These are phyloP conservation scores for Leptographium lundbergii DNA, from an alignment of 2,329 filamentous ascomycete species.

Conservation along the genomic window DNA sequence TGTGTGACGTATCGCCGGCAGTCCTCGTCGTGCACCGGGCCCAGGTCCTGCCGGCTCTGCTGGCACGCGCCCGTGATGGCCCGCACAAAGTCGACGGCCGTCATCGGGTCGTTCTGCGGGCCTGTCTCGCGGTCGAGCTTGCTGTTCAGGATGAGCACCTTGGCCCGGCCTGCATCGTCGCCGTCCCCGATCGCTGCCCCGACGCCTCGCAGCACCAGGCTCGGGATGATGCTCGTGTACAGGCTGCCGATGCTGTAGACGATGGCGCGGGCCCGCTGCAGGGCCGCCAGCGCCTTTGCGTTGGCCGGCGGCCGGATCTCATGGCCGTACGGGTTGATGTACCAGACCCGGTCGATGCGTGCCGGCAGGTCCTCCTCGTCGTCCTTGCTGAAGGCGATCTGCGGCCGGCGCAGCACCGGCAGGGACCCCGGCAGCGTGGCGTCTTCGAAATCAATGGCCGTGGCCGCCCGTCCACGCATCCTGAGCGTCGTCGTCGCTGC, in stretches of 20 bases:
- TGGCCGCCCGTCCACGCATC: slow-evolving; percentile 24
- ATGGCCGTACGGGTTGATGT: slow-evolving; percentile 97
- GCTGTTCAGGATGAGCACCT: slow-evolving; percentile 77
- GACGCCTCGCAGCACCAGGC: slow-evolving; percentile 63
- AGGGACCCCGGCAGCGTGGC: slow-evolving; percentile 72
- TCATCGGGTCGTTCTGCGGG: slow-evolving; percentile 49
- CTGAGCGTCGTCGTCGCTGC: slow-evolving; percentile 12
- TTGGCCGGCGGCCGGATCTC: slow-evolving; percentile 82
- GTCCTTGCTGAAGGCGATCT: slow-evolving; percentile 71
- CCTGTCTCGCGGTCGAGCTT: slow-evolving; percentile 79
- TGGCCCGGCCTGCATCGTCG: slow-evolving; percentile 29
- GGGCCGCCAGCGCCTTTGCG: slow-evolving; percentile 59
- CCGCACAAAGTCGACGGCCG: slow-evolving; percentile 67
- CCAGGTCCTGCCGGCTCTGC: slow-evolving; percentile 44
- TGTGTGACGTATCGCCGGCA: slow-evolving; percentile 69
- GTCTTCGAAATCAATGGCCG: slow-evolving; percentile 60
- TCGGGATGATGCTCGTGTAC: slow-evolving; percentile 81
- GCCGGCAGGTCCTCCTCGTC: slow-evolving; percentile 63
- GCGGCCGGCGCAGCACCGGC: slow-evolving; percentile 64
- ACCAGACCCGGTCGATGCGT: slow-evolving; percentile 77
- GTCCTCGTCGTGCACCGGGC: slow-evolving; percentile 24
- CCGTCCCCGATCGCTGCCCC: slow-evolving; percentile 57
- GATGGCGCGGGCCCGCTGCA: slow-evolving; percentile 52
- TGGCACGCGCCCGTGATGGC: slow-evolving; percentile 66
- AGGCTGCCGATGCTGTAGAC: slow-evolving; percentile 91